phyloP scores from a whole-genome alignment of 2,329 filamentous ascomycete genomes.

The Helotiales sp. region DNA sequence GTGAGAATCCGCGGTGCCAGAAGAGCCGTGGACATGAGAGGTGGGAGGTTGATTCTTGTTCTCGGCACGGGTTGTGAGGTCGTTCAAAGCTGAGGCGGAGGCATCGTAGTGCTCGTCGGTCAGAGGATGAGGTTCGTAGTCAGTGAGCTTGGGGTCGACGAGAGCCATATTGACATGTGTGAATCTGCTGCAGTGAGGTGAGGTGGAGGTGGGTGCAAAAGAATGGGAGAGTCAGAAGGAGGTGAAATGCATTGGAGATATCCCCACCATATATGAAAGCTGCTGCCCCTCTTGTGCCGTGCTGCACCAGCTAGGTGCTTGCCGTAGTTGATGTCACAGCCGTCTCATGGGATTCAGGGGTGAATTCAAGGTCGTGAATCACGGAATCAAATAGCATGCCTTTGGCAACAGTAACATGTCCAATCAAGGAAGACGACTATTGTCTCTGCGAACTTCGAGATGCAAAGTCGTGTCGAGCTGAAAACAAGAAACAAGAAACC shows the following conservation, averaged over 20 bases:
- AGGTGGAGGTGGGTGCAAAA: not conserved
- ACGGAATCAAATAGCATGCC: not conserved
- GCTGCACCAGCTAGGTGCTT: not conserved
- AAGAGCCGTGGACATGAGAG: constrained; percentile 18
- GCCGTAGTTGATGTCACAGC: not conserved
- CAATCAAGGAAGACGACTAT: not conserved
- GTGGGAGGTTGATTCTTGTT: constrained; percentile 19
- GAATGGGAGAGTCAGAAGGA: not conserved
- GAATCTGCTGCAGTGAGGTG: not conserved
- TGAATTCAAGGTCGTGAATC: not conserved
- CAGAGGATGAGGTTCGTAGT: constrained; percentile 21
- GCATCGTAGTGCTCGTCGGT: constrained; percentile 18
- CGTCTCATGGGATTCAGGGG: not conserved
- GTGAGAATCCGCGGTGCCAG: constrained; percentile 11
- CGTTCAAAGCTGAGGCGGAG: constrained; percentile 9
- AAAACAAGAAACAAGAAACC: not conserved
- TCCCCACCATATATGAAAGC: not conserved
- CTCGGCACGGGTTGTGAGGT: constrained; percentile 16
- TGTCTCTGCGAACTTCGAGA: not conserved
- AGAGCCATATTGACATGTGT: not conserved
- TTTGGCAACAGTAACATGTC: not conserved
- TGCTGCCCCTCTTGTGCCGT: constrained; percentile 6
- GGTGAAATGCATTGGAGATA: not conserved
- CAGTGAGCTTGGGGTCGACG: constrained; percentile 3
- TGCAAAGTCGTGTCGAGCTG: not conserved